These are phyloP conservation scores for Pestalotiopsis sp. DNA, from an alignment of 2,329 filamentous ascomycete species.

Conservation along the genomic window DNA sequence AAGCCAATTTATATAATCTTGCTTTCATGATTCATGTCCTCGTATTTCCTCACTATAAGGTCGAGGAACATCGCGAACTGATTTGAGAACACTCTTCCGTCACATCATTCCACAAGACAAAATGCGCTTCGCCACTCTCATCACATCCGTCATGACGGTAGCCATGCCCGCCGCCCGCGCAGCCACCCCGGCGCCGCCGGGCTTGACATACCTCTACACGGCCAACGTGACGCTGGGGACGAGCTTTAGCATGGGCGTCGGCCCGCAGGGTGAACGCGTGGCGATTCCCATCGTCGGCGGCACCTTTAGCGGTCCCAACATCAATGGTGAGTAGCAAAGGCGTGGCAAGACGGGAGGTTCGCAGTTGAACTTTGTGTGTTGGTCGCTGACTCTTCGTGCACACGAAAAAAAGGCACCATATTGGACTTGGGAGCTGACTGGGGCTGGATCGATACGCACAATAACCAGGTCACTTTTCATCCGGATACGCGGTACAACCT, in stretches of 20 bases:
- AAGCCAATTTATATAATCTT: too few relatives aligned
- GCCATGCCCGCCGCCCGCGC: not conserved
- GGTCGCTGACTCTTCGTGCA: not conserved
- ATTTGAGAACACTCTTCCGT: too few relatives aligned
- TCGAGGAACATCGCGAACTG: too few relatives aligned
- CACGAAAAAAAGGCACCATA: conserved; percentile 24
- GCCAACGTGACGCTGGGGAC: conserved; percentile 29
- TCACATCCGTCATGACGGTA: not conserved
- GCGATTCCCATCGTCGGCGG: conserved; percentile 33
- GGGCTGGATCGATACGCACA: conserved; percentile 27
- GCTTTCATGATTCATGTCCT: too few relatives aligned
- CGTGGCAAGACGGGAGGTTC: not conserved
- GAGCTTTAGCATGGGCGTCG: conserved; percentile 24
- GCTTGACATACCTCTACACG: conserved; percentile 30
- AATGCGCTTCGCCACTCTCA: not conserved
- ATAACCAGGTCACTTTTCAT: conserved; percentile 19
- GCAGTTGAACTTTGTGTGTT: not conserved
- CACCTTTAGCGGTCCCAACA: conserved; percentile 27
- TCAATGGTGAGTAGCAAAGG: conserved; percentile 15
- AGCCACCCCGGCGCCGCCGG: conserved; percentile 19
- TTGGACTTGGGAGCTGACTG: conserved; percentile 33
- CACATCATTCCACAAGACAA: not conserved
- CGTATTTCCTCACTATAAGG: too few relatives aligned
- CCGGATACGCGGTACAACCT: conserved; percentile 35
- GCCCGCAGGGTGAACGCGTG: conserved; percentile 24